Percentiles rank a stretch among this genome's conserved stretches.
phyloP scores from a whole-genome alignment of 257 asterid genomes.

The Solanum sejunctum region DNA sequence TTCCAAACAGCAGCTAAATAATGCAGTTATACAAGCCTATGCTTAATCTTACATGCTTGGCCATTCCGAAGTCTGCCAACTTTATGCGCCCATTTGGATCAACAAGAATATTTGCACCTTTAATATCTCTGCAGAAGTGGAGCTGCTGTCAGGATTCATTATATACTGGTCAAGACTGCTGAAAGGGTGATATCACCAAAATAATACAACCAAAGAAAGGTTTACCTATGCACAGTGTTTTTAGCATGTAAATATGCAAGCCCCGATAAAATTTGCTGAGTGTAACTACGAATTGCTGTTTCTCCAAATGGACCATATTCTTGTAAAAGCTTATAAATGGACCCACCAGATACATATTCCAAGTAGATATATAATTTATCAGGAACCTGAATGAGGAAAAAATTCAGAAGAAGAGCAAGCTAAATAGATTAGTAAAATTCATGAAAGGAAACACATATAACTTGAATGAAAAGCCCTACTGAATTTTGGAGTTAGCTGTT shows the following conservation, averaged over 20 bases:
- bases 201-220: conserved; percentile 1
- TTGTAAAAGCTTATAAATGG: conserved; percentile 84
- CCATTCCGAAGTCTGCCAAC: conserved; percentile 98
- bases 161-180: neutral
- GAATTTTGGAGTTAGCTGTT: neutral
- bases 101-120: conserved; percentile 97
- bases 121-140: conserved; percentile 65
- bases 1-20: neutral
- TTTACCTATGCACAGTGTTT: conserved; percentile 85
- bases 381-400: conserved; percentile 43
- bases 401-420: conserved; percentile 5
- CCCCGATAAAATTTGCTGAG: conserved; percentile 89
- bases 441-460: neutral
- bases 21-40: neutral
- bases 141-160: neutral
- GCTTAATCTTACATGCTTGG: conserved; percentile 73
- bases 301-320: conserved; percentile 92
- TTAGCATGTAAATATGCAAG: conserved; percentile 82
- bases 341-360: conserved; percentile 97
- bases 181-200: neutral
- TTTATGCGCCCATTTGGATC: conserved; percentile 94
- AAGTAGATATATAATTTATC: conserved; percentile 74
- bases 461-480: neutral
- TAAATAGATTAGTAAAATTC: neutral
- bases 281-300: conserved; percentile 88